phyloP scores from a whole-genome alignment of 257 asterid species.

The Paraleonurus japonicus region DNA sequence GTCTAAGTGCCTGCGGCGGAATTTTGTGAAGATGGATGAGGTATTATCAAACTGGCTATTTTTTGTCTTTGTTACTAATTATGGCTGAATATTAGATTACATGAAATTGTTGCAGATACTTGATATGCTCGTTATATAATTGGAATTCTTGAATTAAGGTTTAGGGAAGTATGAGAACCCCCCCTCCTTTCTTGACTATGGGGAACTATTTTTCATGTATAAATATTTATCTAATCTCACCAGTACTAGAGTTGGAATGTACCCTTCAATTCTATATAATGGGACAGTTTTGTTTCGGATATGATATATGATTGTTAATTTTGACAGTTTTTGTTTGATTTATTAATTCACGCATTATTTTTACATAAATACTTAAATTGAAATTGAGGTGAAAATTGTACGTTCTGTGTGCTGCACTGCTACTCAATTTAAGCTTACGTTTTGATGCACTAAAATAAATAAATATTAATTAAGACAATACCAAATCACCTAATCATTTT shows the following conservation, averaged over 20 bases:
- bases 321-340: not conserved
- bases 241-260: not conserved
- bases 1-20: constrained; percentile 15
- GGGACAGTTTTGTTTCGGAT: constrained; percentile 25
- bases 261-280: not conserved
- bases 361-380: no score
- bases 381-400: not conserved
- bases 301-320: not conserved
- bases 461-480: no score
- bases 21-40: not conserved
- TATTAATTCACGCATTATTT: not conserved
- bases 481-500: no score
- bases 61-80: not conserved
- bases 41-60: not conserved
- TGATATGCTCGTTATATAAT: not conserved
- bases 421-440: no score
- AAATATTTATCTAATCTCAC: not conserved
- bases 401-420: no score
- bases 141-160: not conserved
- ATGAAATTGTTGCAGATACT: constrained; percentile 17
- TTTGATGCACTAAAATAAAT: no score
- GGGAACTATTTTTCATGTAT: not conserved
- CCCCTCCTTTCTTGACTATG: constrained; percentile 8
- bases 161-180: constrained; percentile 19
- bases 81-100: not conserved